Conservation (phyloP, 768 basidiomycete species). For the Naganishia randhawae region DNA sequence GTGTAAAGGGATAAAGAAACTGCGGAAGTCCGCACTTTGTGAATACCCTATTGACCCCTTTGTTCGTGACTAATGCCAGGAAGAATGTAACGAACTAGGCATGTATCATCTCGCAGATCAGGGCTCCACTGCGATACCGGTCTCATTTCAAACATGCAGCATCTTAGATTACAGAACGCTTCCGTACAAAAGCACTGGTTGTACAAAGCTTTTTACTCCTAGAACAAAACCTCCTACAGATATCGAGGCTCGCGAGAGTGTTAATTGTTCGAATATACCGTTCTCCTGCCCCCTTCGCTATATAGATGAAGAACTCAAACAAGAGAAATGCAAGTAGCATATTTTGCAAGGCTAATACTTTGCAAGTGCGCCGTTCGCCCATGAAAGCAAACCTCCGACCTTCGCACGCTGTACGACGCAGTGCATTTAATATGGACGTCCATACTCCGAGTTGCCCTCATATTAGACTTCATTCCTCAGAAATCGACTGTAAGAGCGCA, state of each 20-base stretch:
- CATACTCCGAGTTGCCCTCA: too few relatives aligned
- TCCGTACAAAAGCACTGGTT: too few relatives aligned
- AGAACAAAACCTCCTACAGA: too few relatives aligned
- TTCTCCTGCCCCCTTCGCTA: not conserved
- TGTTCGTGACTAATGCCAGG: not conserved
- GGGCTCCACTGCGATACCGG: not conserved
- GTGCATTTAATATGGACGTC: too few relatives aligned
- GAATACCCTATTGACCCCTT: not conserved
- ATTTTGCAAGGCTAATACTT: not conserved
- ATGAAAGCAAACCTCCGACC: not conserved
- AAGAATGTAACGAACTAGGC: not conserved
- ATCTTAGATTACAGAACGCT: too few relatives aligned
- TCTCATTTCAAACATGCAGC: not conserved
- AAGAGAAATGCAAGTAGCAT: not conserved
- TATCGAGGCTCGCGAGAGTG: too few relatives aligned
- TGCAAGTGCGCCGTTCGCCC: not conserved
- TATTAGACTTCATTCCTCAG: too few relatives aligned
- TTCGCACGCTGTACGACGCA: not conserved
- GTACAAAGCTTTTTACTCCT: too few relatives aligned
- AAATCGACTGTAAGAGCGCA: too few relatives aligned
- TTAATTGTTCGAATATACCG: not conserved
- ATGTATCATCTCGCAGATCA: not conserved
- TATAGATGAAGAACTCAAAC: not conserved
- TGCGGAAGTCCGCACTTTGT: not conserved
- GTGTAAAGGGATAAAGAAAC: not conserved